These are phyloP conservation scores for Stagonosporopsis rhizophila DNA, from an alignment of 2,329 filamentous ascomycete species.

Conservation along the genomic window DNA sequence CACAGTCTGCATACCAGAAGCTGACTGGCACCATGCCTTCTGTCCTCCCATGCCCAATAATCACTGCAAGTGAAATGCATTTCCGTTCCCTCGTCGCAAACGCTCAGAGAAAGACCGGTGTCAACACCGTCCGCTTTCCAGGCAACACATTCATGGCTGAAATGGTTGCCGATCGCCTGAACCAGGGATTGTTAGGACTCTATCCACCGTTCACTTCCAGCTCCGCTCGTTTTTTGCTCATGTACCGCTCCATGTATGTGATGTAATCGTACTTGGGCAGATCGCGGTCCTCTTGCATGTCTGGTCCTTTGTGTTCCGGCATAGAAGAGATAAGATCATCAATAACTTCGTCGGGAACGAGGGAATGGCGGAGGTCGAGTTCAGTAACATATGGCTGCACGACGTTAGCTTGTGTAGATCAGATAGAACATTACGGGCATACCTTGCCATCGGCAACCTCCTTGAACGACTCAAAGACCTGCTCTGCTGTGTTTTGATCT, in stretches of 20 bases:
- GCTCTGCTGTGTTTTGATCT: constrained; percentile 97
- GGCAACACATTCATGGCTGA: neutral
- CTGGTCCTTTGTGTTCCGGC: constrained; percentile 82
- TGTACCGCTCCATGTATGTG: constrained; percentile 86
- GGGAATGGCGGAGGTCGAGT: constrained; percentile 90
- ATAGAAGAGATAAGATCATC: constrained; percentile 89
- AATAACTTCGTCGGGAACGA: constrained; percentile 97
- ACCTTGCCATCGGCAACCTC: constrained; percentile 97
- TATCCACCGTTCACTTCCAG: constrained; percentile 34
- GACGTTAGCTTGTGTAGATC: constrained; percentile 14
- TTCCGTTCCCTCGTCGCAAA: neutral
- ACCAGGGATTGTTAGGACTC: constrained; percentile 19
- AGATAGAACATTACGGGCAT: constrained; percentile 32
- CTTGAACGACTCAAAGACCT: constrained; percentile 96
- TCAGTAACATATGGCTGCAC: constrained; percentile 89
- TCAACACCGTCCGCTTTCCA: constrained; percentile 1
- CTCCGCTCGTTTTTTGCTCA: constrained; percentile 40
- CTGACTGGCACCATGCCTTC: neutral
- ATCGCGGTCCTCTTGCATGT: constrained; percentile 83
- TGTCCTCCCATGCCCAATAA: neutral
- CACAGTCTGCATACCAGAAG: constrained; percentile 5
- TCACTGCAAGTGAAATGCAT: neutral
- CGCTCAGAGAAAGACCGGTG: constrained; percentile 11
- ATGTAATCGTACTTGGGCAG: constrained; percentile 95
- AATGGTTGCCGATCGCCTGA: constrained; percentile 1